Evolutionary conservation across 2,329 filamentous ascomycete genomes (phyloP).

Genomic region (Fusarium sp.): DNA sequence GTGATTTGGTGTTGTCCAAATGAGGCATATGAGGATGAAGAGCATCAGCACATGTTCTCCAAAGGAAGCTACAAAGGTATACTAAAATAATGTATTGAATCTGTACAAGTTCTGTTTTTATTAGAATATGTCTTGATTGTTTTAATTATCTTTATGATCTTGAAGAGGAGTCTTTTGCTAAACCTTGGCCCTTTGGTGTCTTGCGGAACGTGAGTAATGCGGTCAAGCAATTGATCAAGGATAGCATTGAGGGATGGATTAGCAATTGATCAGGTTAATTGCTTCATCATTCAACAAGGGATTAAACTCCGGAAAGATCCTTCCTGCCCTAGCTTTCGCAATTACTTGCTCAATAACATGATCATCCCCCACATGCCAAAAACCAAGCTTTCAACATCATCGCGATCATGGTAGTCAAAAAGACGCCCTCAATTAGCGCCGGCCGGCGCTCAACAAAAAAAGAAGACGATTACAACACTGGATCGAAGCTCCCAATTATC

Average conservation of each 20-base stretch:
- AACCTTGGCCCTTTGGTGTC: neutral
- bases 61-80: neutral
- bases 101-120: neutral
- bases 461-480: no score
- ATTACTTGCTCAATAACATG: neutral
- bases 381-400: conserved; percentile 4
- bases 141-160: neutral
- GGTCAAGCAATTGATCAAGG: neutral
- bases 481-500: conserved; percentile 8
- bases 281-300: neutral
- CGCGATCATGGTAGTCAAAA: neutral
- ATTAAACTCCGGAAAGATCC: neutral
- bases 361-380: conserved; percentile 3
- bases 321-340: neutral
- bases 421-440: conserved; percentile 1
- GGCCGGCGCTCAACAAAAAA: conserved; percentile 2
- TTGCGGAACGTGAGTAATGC: no score
- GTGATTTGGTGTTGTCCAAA: neutral
- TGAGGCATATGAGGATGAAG: neutral
- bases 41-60: neutral
- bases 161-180: neutral
- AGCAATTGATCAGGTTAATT: neutral
- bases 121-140: neutral
- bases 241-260: neutral
- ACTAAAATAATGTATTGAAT: neutral